Evolutionary conservation across 352 stramenopile genomes (phyloP), one percentile per base, ranked within the genome.

Genomic region (Globisporangium splendens): DNA sequence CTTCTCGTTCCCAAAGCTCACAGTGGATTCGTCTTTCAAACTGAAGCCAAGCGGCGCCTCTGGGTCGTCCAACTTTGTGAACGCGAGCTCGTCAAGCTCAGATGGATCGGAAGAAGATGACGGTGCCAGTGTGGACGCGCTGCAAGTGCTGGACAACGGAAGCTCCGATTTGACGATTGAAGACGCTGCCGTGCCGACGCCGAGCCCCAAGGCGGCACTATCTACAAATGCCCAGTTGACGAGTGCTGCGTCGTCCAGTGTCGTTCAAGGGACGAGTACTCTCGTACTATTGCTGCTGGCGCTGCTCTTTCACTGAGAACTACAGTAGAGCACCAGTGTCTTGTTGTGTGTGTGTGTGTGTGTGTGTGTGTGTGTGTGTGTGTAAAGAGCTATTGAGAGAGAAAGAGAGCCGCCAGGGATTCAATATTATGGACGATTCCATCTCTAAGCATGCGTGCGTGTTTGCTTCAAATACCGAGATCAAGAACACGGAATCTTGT

Each of bases 1-100:
- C 20, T 88, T 75, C 42, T 70, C 65, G 49, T 88, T 82, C 69
- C 79, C 79, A 11, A 62, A 66, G 18, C 60, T 88, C 66, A 1
- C 50, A 39, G 46, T 91, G 77, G 28, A 62, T 42, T n/a, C 28
- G 18, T 28, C 42, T 15, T 62, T 62, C 48, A 50, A 62, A 50
- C 56, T 62, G 38, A 42, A 62, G 17, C 56, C 56, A 21, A 38
- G n/a, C 20, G 56, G 48, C 18, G 42, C 41, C 6, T 13, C 39
- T 10, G 56, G 49, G 12, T 33, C 20, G 17, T 41, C 22, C 56
- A 42, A 49, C 22, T 62, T 62, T 50, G 20, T 62, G 17, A 24
- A 56, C 47, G 14, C 54, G 43, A 56, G 24, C 3, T 43, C 56
- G n/a, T 49, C 51, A 21, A 39, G 35, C 12, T 39, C 35, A 13